phyloP scores from a whole-genome alignment of 1,284 basidiomycete genomes.

The Apiotrichum mycotoxinovorans region DNA sequence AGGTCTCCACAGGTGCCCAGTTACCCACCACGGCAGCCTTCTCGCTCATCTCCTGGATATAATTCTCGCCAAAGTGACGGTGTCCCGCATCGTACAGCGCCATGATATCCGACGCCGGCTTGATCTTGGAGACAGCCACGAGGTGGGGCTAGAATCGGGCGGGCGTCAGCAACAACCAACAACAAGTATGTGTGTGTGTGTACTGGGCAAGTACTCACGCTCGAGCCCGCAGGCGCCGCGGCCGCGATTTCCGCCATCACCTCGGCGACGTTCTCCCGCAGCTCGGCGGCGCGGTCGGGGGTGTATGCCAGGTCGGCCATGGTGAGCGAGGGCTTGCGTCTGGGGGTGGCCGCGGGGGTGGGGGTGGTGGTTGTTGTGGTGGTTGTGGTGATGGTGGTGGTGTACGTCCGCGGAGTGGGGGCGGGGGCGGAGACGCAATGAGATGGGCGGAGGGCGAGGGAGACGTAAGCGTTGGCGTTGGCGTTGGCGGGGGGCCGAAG shows the following conservation, averaged over 20 bases:
- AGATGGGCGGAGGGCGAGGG: neutral
- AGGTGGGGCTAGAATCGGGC: conserved; percentile 58
- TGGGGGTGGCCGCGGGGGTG: neutral
- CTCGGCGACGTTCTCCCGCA: conserved; percentile 47
- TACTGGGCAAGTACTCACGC: conserved; percentile 11
- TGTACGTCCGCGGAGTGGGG: too few species aligned
- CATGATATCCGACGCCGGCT: conserved; percentile 80
- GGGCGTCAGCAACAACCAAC: neutral
- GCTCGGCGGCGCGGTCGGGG: conserved; percentile 45
- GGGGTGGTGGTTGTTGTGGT: neutral
- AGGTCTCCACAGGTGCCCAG: neutral
- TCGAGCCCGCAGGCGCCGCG: conserved; percentile 2
- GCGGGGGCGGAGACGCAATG: too few species aligned
- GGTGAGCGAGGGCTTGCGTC: neutral
- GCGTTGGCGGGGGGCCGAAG: too few species aligned
- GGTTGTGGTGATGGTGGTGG: too few species aligned
- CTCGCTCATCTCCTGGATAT: conserved; percentile 90
- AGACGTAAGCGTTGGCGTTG: too few species aligned
- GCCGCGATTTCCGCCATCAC: conserved; percentile 43
- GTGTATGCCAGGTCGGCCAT: conserved; percentile 34
- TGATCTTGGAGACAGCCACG: conserved; percentile 92
- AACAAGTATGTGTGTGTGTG: too few species aligned
- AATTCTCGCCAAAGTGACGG: conserved; percentile 95
- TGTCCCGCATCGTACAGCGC: conserved; percentile 77
- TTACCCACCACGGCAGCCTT: conserved; percentile 70